phyloP scores from a whole-genome alignment of 805 yeast species.

The Pichia occidentalis region DNA sequence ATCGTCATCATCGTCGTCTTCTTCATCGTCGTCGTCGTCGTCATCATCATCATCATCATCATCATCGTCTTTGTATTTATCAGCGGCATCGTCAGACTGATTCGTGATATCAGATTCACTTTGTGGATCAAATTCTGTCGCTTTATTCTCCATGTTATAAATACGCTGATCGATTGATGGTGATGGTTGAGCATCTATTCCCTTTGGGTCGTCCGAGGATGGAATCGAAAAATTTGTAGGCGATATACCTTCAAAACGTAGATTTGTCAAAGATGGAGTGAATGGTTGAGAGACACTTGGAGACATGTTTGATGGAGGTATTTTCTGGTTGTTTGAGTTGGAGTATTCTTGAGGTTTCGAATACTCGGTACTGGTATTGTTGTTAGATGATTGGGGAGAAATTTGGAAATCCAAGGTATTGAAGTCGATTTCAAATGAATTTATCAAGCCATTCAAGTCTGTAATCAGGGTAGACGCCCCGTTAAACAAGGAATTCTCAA shows the following conservation, averaged over 20 bases:
- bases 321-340: too few relatives aligned
- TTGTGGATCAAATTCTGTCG: too few relatives aligned
- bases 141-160: too few relatives aligned
- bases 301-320: too few relatives aligned
- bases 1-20: conserved; percentile 1
- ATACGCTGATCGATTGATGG: too few relatives aligned
- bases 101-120: too few relatives aligned
- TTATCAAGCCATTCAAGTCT: conserved; percentile 31
- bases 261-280: conserved; percentile 4
- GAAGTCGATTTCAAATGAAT: conserved; percentile 24
- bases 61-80: too few relatives aligned
- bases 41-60: background rate
- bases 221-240: conserved; percentile 21
- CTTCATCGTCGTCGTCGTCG: background rate
- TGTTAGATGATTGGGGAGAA: background rate
- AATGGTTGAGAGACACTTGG: background rate
- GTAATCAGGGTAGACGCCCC: conserved; percentile 32
- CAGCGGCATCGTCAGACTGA: too few relatives aligned
- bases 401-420: conserved; percentile 12
- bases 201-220: conserved; percentile 13
- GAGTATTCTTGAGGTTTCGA: background rate
- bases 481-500: conserved; percentile 28
- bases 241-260: conserved; percentile 17
- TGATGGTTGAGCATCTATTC: background rate
- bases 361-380: background rate